Conservation (phyloP, 768 basidiomycete genomes). For the Leccinellum luteum region DNA sequence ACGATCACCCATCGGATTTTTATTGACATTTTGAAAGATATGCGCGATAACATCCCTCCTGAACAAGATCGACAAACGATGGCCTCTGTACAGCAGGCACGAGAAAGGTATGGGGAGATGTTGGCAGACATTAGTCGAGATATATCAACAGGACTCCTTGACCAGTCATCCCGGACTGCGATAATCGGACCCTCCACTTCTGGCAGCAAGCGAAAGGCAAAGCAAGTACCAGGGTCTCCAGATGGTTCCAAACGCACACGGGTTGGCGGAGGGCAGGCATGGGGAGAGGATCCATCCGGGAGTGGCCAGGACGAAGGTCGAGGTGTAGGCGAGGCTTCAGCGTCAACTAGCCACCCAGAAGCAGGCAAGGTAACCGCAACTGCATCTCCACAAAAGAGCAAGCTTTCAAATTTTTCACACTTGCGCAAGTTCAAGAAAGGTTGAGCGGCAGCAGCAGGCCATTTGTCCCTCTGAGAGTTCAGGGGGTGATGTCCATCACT, state of each 20-base stretch:
- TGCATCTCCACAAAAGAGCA: not conserved
- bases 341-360: not conserved
- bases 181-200: not conserved
- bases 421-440: not conserved
- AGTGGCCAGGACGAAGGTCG: not conserved
- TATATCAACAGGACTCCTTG: not conserved
- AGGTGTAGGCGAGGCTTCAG: not conserved
- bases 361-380: too few relatives aligned
- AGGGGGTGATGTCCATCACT: too few relatives aligned
- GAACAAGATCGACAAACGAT: not conserved
- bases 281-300: not conserved
- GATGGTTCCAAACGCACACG: not conserved
- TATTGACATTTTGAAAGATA: not conserved
- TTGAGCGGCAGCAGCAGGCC: not conserved
- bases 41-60: not conserved
- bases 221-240: not conserved
- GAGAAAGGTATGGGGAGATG: not conserved
- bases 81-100: not conserved
- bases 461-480: too few relatives aligned
- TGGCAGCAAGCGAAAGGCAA: not conserved
- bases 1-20: not conserved
- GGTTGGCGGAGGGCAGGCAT: too few relatives aligned
- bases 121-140: not conserved
- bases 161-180: not conserved
- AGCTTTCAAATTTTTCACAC: not conserved